Evolutionary conservation across 108 stramenopile genomes (phyloP).

Genomic region (Pelagomonas calceolata): DNA sequence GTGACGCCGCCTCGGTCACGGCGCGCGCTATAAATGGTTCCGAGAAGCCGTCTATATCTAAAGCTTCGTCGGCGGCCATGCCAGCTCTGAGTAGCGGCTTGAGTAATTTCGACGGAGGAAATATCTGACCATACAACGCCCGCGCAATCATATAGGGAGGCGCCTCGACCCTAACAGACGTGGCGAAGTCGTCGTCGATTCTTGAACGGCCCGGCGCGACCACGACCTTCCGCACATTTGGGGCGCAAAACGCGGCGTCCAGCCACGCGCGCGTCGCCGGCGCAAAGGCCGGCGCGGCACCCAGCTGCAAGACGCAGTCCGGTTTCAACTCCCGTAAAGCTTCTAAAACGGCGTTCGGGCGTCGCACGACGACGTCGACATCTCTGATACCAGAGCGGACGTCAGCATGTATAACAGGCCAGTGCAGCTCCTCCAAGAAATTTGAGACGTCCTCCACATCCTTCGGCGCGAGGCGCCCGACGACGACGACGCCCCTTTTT

Average conservation of each 20-base stretch:
- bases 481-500: constrained; percentile 68
- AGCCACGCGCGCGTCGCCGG: not conserved
- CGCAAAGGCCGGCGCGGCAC: too few species aligned
- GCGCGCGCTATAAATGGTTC: constrained; percentile 68
- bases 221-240: not conserved
- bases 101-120: too few species aligned
- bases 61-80: not conserved
- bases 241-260: not conserved
- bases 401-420: not conserved
- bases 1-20: constrained; percentile 38
- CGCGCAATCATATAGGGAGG: not conserved
- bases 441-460: constrained; percentile 7
- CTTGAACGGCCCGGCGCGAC: not conserved
- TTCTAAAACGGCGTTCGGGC: too few species aligned
- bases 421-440: not conserved
- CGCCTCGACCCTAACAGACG: not conserved
- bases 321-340: too few species aligned
- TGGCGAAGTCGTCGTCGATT: not conserved
- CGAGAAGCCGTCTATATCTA: constrained; percentile 25
- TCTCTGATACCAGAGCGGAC: not conserved
- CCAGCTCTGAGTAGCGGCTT: not conserved
- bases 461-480: constrained; percentile 48
- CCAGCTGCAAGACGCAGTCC: too few species aligned
- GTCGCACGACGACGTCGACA: too few species aligned
- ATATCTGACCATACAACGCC: not conserved